Base-by-base conservation (phyloP, 2,329 filamentous ascomycete species). In the Lizonia empirigonia region DNA sequence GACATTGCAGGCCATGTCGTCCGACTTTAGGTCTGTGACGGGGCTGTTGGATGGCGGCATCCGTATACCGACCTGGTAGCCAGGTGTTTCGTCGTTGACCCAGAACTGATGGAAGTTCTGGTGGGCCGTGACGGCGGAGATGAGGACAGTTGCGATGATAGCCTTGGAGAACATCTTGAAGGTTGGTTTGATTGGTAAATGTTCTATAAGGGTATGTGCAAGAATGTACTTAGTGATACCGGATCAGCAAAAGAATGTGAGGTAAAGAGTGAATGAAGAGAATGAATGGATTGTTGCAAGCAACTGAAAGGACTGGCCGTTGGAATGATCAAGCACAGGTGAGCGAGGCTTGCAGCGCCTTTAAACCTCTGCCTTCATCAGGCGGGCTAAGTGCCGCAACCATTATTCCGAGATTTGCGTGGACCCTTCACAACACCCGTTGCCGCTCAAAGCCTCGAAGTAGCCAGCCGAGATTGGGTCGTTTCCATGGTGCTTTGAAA, bases 1-100 rank as follows among this genome's bases (percentile, higher is more conserved):
- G 34, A 70, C 68, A 45, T 70, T 72, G 66, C 70, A 73, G 20
- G 64, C 64, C 13, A 73, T 71, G 49, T 70, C 65, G 26, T 63
- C 45, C 44, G 59, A 64, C 5, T 60, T 70, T 13, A 71, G 54
- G 26, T 73, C 69, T 12, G 49, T 60, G 27, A 73, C 65, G 26
- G 70, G 69, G 53, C 60, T 68, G 63, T 71, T 69, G 44, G 52
- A 60, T 7, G 67, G 60, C 16, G 70, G 70, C 66, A 70, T 71
- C 30, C 71, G 62, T 42, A 74, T 65, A 36, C 68, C 70, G 50
- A 63, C 54, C 39, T 72, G 63, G 52, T 64, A 62, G 7, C 67
- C 65, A 2, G 68, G 64, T 5, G 67, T 58, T 13, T 53, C 61
- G 48, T 60, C 60, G 51, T 70, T 70, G 59, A 69, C 46, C 63